Evolutionary conservation across 768 basidiomycete species (phyloP), one percentile per base, ranked within the genome.

Genomic region (Auricularia auricula-judae): DNA sequence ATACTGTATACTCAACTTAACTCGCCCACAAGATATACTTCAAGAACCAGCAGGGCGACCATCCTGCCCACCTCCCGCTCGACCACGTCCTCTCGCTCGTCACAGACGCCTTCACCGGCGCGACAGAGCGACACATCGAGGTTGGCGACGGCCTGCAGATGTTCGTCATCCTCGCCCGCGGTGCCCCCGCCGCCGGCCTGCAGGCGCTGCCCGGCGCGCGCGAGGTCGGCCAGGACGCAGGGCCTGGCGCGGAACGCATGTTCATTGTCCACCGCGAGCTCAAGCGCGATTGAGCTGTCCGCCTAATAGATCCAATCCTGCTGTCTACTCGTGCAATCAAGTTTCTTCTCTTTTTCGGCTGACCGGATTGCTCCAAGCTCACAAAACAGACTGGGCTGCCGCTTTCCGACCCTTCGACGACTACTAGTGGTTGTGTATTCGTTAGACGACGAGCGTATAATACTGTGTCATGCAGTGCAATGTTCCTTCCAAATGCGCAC

Each of bases 71-170:
- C 76, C 78, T 98, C 53, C 89, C 94, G 16, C 79, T 99, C 65
- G 72, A 80, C 29, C 85, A 85, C 11, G 93, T 98, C 7, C 78
- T 97, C 63, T 78, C 84, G 36, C 84, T 99, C 73, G 92, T 98
- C 70, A 89, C 93, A 66, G 96, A 99, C 78, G 91, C 93, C 8
- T 99, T 98, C 76, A 96, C 95, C 34, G 85, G 91, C 68, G 97
- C 97, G 34, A 98, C 97, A 14, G 97, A 99, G 78, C 86, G 97
- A 68, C 96, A 98, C 76, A 98, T 98, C 72, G 95, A 98, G 85
- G 91, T 99, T 67, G 96, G 96, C 54, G 96, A 98, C 74, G 93
- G 92, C 3, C 82, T 98, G 42, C 94, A 98, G 73, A 90, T 96
- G 67, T 96, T 88, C 71, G 81, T 98, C 64, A 87, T 92, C 56